phyloP scores from a whole-genome alignment of 805 yeast species.

The Metschnikowia henanensis region DNA sequence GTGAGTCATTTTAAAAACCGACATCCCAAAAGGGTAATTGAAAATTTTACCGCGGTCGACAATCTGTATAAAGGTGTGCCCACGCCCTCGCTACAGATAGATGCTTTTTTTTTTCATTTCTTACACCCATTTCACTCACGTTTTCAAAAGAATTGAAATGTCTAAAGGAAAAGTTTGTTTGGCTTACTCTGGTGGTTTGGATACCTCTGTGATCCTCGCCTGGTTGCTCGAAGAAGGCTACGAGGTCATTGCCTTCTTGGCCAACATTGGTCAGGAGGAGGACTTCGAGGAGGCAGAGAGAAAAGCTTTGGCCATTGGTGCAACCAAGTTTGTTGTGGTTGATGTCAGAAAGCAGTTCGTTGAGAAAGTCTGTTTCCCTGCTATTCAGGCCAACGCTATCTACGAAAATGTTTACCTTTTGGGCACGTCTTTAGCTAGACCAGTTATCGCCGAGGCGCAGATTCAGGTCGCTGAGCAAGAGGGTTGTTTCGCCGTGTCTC shows the following conservation, averaged over 20 bases:
- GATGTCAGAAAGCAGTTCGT: constrained; percentile 96
- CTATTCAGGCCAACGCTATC: constrained; percentile 96
- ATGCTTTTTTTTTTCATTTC: constrained; percentile 7
- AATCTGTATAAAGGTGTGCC: constrained; percentile 20
- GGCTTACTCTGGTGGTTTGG: constrained; percentile 99
- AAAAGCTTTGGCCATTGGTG: constrained; percentile 96
- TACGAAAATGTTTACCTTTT: constrained; percentile 95
- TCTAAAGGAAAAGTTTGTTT: constrained; percentile 98
- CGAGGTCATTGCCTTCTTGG: constrained; percentile 98
- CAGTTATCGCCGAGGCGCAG: constrained; percentile 98
- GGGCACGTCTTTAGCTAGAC: constrained; percentile 98
- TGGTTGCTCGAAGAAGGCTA: constrained; percentile 98
- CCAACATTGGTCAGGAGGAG: constrained; percentile 99
- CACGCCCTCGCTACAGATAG: constrained; percentile 3
- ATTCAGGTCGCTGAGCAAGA: constrained; percentile 95
- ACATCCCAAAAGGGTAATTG: constrained; percentile 16
- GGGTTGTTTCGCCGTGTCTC: constrained; percentile 98
- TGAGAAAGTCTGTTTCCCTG: constrained; percentile 91
- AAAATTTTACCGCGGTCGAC: constrained; percentile 23
- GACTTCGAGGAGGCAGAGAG: constrained; percentile 96
- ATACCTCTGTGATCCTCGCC: constrained; percentile 95
- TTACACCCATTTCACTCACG: neutral
- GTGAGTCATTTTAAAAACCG: constrained; percentile 19
- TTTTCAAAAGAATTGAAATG: constrained; percentile 44
- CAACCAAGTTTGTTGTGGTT: constrained; percentile 89